Base-by-base conservation (phyloP, 2,329 filamentous ascomycete species). In the Cercospora sesami region DNA sequence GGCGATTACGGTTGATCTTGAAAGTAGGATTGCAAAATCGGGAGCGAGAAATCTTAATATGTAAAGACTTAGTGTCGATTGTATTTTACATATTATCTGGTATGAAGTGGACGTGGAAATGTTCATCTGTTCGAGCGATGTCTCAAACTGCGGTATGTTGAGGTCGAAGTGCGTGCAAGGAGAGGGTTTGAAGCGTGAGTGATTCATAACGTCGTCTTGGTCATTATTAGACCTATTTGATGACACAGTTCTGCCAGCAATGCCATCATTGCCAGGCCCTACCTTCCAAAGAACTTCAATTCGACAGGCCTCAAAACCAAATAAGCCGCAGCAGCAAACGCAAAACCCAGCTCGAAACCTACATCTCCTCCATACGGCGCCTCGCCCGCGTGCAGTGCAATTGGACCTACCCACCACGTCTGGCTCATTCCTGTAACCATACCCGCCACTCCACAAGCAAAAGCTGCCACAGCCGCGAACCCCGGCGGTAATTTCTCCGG, bases 361-460 rank as follows among this genome's bases (percentile, higher is more conserved):
- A 89, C 78, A 78, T 89, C 87, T 28, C 86, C 87, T 53, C 86
- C 87, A 60, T 79, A 81, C 28, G 81, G 74, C 66, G 81, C 78
- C 31, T 79, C 77, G 48, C 87, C 84, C 64, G 88, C 88, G 31
- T 86, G 80, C 67, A 83, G 81, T 0, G 89, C 89, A 69, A 92
- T 87, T 0, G 89, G 90, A 0, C 90, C 90, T 0, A 86, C 85
- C 72, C 82, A 90, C 89, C 90, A 93, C 0, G 82, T 78, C 78
- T 93, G 90, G 18, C 85, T 85, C 89, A 92, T 92, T 5, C 90
- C 90, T 7, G 86, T 81, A 2, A 91, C 83, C 73, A 90, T 89
- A 14, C 90, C 90, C 14, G 84, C 82, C 45, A 90, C 79, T 61
- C 90, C 90, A 64, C 86, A 85, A 73, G 82, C 82, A 78, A 92